Evolutionary conservation across 805 yeast genomes (phyloP), one percentile per base, ranked within the genome.

Genomic region (Pichia nakasei): DNA sequence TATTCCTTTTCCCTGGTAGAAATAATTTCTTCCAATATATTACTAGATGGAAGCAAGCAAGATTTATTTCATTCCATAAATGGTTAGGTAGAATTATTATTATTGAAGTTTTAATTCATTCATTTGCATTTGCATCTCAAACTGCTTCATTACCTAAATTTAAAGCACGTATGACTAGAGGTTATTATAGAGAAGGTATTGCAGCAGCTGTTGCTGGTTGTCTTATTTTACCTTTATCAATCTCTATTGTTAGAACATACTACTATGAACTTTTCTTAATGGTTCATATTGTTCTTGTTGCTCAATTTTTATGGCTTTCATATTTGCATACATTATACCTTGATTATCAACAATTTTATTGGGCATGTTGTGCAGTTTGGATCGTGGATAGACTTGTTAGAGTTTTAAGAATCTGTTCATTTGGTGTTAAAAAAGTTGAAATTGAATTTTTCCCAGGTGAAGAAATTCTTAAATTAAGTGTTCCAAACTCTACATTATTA

Each of bases 251-350:
- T 46, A 73, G 94, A 61, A 69, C 67, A 38, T 51, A 56, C 42
- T 62, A 65, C 45, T 86, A 85, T 60, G 94, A 85, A 53, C 38
- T 68, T 5, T 81, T 85, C 63, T 54, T 80, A 18, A 48, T n/a
- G 9, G 11, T 68, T 17, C 95, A 85, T 56, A 70, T 82, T 38
- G 48, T 72, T 1, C 57, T 82, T 39, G 84, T 78, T 13, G 64
- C 67, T 3, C 43, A 70, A 19, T 78, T 81, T 58, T 60, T 80
- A 36, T 68, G 70, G 37, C 73, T 74, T n/a, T 69, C 73, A 38
- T 83, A 76, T 73, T 59, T 63, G 32, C 95, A 86, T 59, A 68
- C 79, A 51, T 60, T 44, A 42, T 35, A 39, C 55, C 66, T 52
- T 37, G 47, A 66, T 48, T 53, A 62, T 48, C 57, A 55, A 40